A percentile compares a stretch with the other conserved stretches of the same genome.
Conservation (phyloP, 805 yeast species). For the Ogataea zsoltii region DNA sequence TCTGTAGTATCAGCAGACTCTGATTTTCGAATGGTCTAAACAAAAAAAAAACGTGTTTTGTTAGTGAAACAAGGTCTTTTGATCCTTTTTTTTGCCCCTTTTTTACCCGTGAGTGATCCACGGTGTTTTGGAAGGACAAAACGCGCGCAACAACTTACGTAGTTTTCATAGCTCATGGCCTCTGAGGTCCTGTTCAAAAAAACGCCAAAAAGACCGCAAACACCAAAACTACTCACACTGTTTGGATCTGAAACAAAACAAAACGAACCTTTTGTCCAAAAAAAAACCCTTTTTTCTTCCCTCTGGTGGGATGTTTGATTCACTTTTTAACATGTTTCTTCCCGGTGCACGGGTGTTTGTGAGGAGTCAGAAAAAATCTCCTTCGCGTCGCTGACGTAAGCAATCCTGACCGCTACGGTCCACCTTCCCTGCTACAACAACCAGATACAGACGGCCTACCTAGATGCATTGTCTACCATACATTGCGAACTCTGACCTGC, state of each 20-base stretch:
- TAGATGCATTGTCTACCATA: too few relatives aligned
- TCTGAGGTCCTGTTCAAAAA: neutral
- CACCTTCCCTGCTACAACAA: too few relatives aligned
- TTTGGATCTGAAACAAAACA: constrained; percentile 9
- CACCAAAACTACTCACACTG: neutral
- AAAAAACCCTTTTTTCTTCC: constrained; percentile 13
- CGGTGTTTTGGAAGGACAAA: neutral
- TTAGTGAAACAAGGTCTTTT: constrained; percentile 1
- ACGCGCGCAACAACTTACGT: constrained; percentile 12
- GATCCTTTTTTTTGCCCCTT: constrained; percentile 6
- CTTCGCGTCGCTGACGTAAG: neutral
- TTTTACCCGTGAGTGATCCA: constrained; percentile 1
- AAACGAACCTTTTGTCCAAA: constrained; percentile 1
- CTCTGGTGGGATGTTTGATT: constrained; percentile 13
- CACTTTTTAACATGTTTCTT: constrained; percentile 18
- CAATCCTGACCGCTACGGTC: too few relatives aligned
- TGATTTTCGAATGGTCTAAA: constrained; percentile 16
- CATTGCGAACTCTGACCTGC: too few relatives aligned
- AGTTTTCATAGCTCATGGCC: constrained; percentile 22
- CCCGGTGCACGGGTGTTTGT: constrained; percentile 1
- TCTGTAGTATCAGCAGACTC: constrained; percentile 24
- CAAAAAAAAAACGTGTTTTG: neutral
- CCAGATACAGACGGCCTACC: too few relatives aligned
- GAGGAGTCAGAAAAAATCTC: neutral
- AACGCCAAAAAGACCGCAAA: neutral